Evolutionary conservation across 1,284 basidiomycete genomes (phyloP).

Genomic region (Fistulinella cinereoalba): DNA sequence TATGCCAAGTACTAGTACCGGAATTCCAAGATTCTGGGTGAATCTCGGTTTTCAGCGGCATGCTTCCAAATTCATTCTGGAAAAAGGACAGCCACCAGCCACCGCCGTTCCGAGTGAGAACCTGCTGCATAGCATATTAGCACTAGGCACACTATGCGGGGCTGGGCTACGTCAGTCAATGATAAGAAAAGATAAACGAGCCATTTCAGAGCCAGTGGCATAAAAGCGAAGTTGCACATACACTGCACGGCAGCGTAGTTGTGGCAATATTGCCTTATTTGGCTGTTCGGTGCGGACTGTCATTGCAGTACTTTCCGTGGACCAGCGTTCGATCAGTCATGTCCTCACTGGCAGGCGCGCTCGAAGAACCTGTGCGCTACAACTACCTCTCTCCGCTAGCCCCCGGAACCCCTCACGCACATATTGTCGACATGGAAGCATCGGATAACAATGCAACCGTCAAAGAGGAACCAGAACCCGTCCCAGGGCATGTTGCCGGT

Average conservation of each 20-base stretch:
- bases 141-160: too few relatives aligned
- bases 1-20: conserved; percentile 18
- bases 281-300: not conserved
- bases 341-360: conserved; percentile 44
- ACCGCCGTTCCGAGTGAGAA: too few relatives aligned
- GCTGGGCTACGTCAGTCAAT: too few relatives aligned
- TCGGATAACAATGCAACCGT: conserved; percentile 20
- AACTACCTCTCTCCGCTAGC: conserved; percentile 12
- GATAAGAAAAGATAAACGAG: too few relatives aligned
- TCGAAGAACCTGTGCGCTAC: conserved; percentile 31
- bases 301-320: too few relatives aligned
- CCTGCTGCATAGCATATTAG: too few relatives aligned
- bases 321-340: conserved; percentile 24
- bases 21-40: conserved; percentile 14
- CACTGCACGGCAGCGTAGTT: too few relatives aligned
- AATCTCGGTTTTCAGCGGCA: not conserved
- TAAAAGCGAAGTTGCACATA: too few relatives aligned
- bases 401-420: conserved; percentile 12
- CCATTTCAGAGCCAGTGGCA: too few relatives aligned
- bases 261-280: conserved; percentile 15
- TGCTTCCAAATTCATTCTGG: conserved; percentile 23
- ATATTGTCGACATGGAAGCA: conserved; percentile 47
- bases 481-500: conserved; percentile 18
- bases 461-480: conserved; percentile 24
- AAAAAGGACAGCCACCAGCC: conserved; percentile 21